Base-by-base conservation (phyloP, 352 stramenopile genomes). In the Globisporangium sylvaticum region DNA sequence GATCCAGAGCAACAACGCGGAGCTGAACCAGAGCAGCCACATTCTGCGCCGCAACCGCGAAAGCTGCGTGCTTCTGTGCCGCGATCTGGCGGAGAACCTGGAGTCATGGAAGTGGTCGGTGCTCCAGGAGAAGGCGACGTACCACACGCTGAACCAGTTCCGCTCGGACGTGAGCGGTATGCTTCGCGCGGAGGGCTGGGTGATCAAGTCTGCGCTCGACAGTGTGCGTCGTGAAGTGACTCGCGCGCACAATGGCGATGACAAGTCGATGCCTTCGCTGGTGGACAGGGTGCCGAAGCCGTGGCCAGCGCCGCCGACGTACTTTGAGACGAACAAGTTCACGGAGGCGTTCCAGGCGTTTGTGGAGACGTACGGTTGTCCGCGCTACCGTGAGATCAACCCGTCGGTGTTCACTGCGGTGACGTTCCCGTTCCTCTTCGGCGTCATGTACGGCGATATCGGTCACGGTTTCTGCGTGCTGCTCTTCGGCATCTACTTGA, bases 371-470 rank as follows among this genome's bases (percentile, higher is more conserved):
- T 99, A 99, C 72, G 97, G 98, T 71, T 97, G 98, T 60, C 96
- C 97, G 61, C 87, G 97, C 29, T 99, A 99, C 89, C 92, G 96
- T 59, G 97, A 99, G 83, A 94, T 97, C 69, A 99, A 99, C 72
- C 97, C 97, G 42, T 98, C 97, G 18, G 84, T 99, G 48, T 99
- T 99, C 76, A 99, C 97, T 25, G 94, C 97, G 14, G 95, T 98
- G n/a, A 99, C 97, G 52, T 99, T 99, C 79, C 98, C 98, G 61
- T 99, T 99, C 79, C 83, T 99, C 22, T 99, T 99, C 72, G 98
- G 97, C 65, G 96, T 99, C 73, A 99, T 99, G 98, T 99, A 99
- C 77, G 98, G 98, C 65, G 98, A 99, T 82, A 98, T 99, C 53
- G 98, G 98, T 20, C 98, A 99, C 74, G 97, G 96, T 32, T 80